phyloP scores from a whole-genome alignment of 2,329 filamentous ascomycete species.

The Myriosclerotinia duriaeana region DNA sequence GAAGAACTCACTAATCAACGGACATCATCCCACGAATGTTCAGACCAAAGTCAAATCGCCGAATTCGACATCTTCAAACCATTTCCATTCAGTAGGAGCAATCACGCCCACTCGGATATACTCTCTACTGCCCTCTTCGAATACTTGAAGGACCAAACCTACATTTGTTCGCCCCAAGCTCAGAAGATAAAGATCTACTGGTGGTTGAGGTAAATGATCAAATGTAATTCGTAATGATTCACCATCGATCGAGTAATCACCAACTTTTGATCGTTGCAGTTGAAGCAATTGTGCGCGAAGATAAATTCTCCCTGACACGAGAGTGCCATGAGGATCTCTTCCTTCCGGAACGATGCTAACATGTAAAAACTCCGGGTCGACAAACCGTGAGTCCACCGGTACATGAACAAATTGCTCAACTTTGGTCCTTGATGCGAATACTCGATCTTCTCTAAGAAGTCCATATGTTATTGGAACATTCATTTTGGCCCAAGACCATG shows the following conservation, averaged over 20 bases:
- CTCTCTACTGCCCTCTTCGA: conserved; percentile 7
- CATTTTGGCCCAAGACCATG: conserved; percentile 24
- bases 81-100: conserved; percentile 20
- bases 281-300: conserved; percentile 7
- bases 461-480: conserved; percentile 18
- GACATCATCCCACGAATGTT: not conserved
- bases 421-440: not conserved
- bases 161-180: conserved; percentile 18
- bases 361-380: conserved; percentile 5
- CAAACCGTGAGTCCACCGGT: conserved; percentile 5
- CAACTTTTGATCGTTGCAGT: conserved; percentile 12
- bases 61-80: conserved; percentile 13
- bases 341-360: conserved; percentile 19
- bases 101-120: conserved; percentile 14
- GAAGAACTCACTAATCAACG: not conserved
- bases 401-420: not conserved
- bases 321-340: conserved; percentile 11
- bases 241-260: conserved; percentile 5
- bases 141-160: conserved; percentile 9
- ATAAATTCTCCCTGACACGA: conserved; percentile 8
- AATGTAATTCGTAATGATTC: conserved; percentile 11
- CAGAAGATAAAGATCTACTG: conserved; percentile 12
- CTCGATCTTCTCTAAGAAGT: conserved; percentile 12
- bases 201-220: conserved; percentile 21
- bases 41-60: conserved; percentile 13